Percentiles rank a stretch among this genome's conserved stretches.
These are phyloP conservation scores for Puccinia coronata DNA, from an alignment of 1,284 basidiomycete species.

Conservation along the genomic window DNA sequence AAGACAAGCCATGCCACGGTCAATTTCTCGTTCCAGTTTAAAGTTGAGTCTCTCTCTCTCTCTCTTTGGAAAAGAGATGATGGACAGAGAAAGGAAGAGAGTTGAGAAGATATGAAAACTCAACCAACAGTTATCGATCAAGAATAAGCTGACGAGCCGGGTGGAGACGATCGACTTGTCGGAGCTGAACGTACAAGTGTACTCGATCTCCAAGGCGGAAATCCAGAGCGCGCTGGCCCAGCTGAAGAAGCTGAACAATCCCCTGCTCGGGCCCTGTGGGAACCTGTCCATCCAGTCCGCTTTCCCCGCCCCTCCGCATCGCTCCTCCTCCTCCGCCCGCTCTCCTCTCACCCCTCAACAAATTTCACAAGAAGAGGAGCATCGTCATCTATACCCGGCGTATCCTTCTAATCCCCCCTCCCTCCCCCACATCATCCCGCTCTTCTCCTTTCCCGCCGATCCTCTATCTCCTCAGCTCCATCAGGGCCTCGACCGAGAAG, in stretches of 20 bases:
- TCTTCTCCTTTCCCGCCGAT: no score
- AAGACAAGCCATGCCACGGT: slow-evolving; percentile 5
- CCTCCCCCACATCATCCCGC: no score
- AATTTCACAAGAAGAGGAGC: no score
- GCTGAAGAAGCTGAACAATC: background rate
- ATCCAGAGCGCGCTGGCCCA: background rate
- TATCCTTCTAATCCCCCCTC: no score
- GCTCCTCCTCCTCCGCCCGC: no score
- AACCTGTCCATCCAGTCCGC: no score
- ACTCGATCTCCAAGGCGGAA: slow-evolving; percentile 1
- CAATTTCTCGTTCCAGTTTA: slow-evolving; percentile 15
- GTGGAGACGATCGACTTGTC: background rate
- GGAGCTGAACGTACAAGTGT: background rate
- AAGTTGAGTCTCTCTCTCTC: slow-evolving; percentile 6
- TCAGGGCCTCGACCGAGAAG: no score
- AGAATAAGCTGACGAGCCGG: slow-evolving; percentile 5
- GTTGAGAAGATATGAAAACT: background rate
- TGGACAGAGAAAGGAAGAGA: background rate
- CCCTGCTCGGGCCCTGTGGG: no score
- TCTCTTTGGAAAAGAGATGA: background rate
- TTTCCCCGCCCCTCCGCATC: no score
- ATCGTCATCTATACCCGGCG: no score
- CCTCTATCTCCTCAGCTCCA: no score
- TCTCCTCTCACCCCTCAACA: no score
- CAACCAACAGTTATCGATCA: background rate